phyloP scores from a whole-genome alignment of 2,329 filamentous ascomycete species.

The Dendryphion nanum region DNA sequence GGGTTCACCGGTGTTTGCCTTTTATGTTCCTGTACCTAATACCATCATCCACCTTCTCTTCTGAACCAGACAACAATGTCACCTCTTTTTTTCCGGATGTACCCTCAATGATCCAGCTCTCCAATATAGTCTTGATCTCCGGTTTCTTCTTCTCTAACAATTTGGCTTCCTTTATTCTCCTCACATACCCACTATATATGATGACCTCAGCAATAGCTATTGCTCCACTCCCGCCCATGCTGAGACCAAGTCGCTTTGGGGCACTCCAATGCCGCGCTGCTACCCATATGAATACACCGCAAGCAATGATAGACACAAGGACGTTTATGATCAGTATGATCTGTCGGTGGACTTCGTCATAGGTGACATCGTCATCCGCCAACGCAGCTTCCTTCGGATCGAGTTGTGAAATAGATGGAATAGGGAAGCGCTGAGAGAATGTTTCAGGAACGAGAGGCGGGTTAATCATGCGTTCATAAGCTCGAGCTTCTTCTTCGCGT shows the following conservation, averaged over 20 bases:
- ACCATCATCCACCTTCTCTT: conserved; percentile 28
- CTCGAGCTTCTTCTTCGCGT: conserved; percentile 74
- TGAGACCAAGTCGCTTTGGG: conserved; percentile 67
- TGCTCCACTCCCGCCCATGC: conserved; percentile 66
- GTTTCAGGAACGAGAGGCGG: conserved; percentile 56
- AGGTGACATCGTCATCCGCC: conserved; percentile 64
- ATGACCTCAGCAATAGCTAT: conserved; percentile 75
- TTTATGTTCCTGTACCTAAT: conserved; percentile 45
- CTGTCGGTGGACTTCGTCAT: conserved; percentile 75
- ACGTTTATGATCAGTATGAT: conserved; percentile 87
- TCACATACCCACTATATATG: conserved; percentile 73
- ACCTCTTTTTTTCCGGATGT: conserved; percentile 7
- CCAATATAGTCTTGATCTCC: conserved; percentile 67
- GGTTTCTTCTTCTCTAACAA: conserved; percentile 58
- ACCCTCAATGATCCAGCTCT: conserved; percentile 65
- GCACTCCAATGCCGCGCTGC: conserved; percentile 73
- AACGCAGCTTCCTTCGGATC: conserved; percentile 38
- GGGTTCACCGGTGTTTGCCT: conserved; percentile 43
- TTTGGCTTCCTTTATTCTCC: conserved; percentile 68
- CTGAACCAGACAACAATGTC: conserved; percentile 9
- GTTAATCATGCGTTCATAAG: conserved; percentile 78
- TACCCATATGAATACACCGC: conserved; percentile 76
- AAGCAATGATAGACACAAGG: conserved; percentile 78
- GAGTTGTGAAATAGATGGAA: conserved; percentile 55
- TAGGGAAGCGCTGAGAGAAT: conserved; percentile 60